Percentiles rank a stretch among this genome's conserved stretches.
Evolutionary conservation across 495 filamentous ascomycete genomes (phyloP).

Genomic region (Aspergillus nanangensis): DNA sequence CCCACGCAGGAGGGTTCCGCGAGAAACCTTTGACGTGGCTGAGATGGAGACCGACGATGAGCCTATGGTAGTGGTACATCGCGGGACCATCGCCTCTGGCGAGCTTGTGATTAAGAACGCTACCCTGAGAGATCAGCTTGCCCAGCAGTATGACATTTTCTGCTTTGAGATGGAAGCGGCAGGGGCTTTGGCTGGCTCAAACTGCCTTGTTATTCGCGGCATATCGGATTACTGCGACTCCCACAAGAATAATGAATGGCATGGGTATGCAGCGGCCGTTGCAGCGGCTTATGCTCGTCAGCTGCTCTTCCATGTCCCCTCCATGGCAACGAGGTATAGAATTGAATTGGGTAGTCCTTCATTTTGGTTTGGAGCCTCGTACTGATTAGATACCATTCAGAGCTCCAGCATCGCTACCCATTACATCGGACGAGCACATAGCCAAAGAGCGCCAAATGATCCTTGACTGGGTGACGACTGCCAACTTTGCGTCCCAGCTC

Average conservation of each 20-base stretch:
- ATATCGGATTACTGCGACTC: constrained; percentile 39
- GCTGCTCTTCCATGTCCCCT: constrained; percentile 18
- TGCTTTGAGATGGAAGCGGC: constrained; percentile 44
- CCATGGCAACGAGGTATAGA: no score
- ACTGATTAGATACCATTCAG: no score
- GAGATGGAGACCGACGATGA: constrained; percentile 8
- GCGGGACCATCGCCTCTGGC: constrained; percentile 33
- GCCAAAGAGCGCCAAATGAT: no score
- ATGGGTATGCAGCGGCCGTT: constrained; percentile 25
- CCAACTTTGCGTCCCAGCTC: no score
- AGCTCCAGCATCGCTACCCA: no score
- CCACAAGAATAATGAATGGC: constrained; percentile 31
- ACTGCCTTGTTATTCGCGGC: constrained; percentile 34
- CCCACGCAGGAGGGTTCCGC: constrained; percentile 4
- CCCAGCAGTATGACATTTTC: constrained; percentile 14
- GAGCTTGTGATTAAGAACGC: constrained; percentile 27
- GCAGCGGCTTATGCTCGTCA: constrained; percentile 33
- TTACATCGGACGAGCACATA: no score
- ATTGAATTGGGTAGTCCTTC: no score
- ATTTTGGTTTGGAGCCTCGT: no score
- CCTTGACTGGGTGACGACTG: no score
- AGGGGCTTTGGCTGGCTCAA: constrained; percentile 25
- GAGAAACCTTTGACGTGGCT: no score
- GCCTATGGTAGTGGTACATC: constrained; percentile 20
- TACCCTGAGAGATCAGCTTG: constrained; percentile 13